Evolutionary conservation across 768 basidiomycete species (phyloP).

Genomic region (Amanita muscaria): DNA sequence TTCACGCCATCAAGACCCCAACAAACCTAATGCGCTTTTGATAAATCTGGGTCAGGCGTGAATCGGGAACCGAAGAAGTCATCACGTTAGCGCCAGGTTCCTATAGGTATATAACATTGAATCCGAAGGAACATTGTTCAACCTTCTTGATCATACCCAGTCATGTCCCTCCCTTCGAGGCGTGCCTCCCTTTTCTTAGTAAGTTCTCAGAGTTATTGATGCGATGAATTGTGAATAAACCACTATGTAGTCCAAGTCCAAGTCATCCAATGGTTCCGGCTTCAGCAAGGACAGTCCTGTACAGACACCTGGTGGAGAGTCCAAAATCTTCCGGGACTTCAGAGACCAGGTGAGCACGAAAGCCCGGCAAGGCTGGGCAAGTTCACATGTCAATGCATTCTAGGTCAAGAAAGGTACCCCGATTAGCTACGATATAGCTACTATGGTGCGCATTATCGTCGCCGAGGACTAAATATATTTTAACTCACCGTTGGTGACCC

Average conservation of each 20-base stretch:
- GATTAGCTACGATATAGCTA: slow-evolving; percentile 27
- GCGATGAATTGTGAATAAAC: no score
- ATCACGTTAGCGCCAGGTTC: background rate
- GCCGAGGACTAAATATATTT: background rate
- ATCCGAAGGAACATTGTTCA: background rate
- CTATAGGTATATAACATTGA: slow-evolving; percentile 1
- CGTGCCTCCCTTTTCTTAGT: slow-evolving; percentile 1
- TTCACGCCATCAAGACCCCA: no score
- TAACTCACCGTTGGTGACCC: background rate
- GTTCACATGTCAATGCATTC: slow-evolving; percentile 1
- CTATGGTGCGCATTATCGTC: slow-evolving; percentile 29
- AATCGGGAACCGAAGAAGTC: slow-evolving; percentile 2
- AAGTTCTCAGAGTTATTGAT: no score
- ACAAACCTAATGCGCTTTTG: no score
- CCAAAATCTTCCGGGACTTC: slow-evolving; percentile 31
- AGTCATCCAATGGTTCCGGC: background rate
- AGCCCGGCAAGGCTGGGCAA: background rate
- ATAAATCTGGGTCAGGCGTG: background rate
- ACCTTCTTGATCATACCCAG: background rate
- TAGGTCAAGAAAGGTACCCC: slow-evolving; percentile 38
- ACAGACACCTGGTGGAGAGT: background rate
- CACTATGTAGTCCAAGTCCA: no score
- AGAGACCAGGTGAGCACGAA: slow-evolving; percentile 29
- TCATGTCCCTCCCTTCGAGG: slow-evolving; percentile 1
- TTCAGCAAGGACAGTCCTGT: background rate